Evolutionary conservation across 169 alveolate species (phyloP).

Genomic region (Cryptosporidium xiaoi): DNA sequence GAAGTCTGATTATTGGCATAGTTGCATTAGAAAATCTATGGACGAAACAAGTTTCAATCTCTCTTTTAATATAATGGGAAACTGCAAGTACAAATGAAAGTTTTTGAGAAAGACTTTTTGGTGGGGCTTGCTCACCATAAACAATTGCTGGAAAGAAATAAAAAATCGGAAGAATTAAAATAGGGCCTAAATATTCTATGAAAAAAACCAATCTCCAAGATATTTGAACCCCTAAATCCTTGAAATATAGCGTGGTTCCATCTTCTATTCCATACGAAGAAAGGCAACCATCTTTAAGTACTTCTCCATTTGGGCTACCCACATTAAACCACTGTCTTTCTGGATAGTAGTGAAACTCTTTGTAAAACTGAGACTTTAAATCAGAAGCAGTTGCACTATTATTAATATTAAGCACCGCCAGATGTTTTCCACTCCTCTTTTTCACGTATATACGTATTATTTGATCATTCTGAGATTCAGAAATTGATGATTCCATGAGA

Average conservation of each 20-base stretch:
- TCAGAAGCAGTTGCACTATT: slow-evolving; percentile 62
- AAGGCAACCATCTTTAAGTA: slow-evolving; percentile 68
- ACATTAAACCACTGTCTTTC: slow-evolving; percentile 86
- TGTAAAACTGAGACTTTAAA: slow-evolving; percentile 53
- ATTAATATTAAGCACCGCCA: slow-evolving; percentile 52
- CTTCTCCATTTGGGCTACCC: slow-evolving; percentile 77
- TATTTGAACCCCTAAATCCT: slow-evolving; percentile 93
- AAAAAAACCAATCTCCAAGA: slow-evolving; percentile 96
- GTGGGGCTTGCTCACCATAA: slow-evolving; percentile 81
- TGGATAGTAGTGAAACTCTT: slow-evolving; percentile 83
- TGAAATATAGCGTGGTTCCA: slow-evolving; percentile 83
- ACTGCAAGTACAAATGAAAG: slow-evolving; percentile 88
- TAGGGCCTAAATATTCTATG: slow-evolving; percentile 97
- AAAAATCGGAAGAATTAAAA: slow-evolving; percentile 91
- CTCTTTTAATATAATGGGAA: slow-evolving; percentile 96
- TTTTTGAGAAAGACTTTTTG: slow-evolving; percentile 76
- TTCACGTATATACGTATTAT: slow-evolving; percentile 61
- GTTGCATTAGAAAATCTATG: slow-evolving; percentile 97
- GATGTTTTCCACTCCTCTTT: slow-evolving; percentile 71
- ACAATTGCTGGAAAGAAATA: slow-evolving; percentile 86
- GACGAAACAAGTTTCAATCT: slow-evolving; percentile 95
- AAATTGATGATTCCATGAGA: slow-evolving; percentile 4
- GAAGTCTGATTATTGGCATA: slow-evolving; percentile 94
- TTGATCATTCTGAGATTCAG: slow-evolving; percentile 20
- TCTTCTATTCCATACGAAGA: slow-evolving; percentile 81